A percentile compares a stretch with the other conserved stretches of the same genome.
Evolutionary conservation across 2,329 filamentous ascomycete genomes (phyloP).

Genomic region (Epichloe festucae): DNA sequence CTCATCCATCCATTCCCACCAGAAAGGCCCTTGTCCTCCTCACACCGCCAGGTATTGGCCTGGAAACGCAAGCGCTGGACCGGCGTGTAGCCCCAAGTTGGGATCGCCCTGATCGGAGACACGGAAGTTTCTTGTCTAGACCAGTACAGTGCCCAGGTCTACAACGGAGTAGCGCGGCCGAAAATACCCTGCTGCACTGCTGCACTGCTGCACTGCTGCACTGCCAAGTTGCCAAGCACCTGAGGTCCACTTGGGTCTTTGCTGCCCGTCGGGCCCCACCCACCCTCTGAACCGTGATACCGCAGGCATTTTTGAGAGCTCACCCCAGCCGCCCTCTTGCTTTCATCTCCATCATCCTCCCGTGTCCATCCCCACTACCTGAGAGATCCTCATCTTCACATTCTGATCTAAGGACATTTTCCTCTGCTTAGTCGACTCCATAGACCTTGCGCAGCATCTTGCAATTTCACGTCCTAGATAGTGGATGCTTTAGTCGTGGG

Average conservation of each 20-base stretch:
- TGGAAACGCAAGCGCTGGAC: conserved; percentile 2
- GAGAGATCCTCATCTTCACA: conserved; percentile 3
- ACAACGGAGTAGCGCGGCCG: neutral
- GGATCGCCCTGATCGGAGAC: neutral
- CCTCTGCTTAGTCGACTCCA: neutral
- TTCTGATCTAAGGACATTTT: neutral
- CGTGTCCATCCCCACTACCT: neutral
- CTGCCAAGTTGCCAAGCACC: neutral
- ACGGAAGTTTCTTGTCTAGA: too few species aligned
- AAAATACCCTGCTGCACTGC: conserved; percentile 4
- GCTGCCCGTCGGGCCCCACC: conserved; percentile 6
- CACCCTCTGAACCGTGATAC: conserved; percentile 2
- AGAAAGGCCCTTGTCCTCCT: neutral
- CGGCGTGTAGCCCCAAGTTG: neutral
- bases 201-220: conserved; percentile 3
- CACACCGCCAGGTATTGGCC: neutral
- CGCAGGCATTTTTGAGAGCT: conserved; percentile 3
- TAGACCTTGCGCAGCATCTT: neutral
- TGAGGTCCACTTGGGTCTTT: conserved; percentile 2
- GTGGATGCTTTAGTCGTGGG: neutral
- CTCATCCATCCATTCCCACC: neutral
- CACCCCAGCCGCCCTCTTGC: conserved; percentile 5
- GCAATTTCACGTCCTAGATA: neutral
- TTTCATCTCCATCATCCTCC: conserved; percentile 2
- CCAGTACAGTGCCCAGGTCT: neutral